Evolutionary conservation across 495 filamentous ascomycete genomes (phyloP).

Genomic region (Aspergillus mulundensis): DNA sequence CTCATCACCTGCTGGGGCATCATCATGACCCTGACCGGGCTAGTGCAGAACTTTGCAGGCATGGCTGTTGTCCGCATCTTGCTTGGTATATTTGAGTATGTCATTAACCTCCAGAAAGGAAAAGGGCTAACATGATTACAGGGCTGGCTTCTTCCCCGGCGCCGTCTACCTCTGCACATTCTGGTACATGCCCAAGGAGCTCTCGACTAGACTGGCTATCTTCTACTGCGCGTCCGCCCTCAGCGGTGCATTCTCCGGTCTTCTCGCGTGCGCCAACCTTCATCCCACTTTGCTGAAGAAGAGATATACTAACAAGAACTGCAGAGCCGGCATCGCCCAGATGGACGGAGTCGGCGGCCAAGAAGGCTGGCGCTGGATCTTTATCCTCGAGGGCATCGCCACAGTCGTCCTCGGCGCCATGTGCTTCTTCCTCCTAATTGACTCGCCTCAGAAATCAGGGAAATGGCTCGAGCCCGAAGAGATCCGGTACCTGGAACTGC

Average conservation of each 20-base stretch:
- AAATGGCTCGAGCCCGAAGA: constrained; percentile 23
- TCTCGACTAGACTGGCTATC: constrained; percentile 45
- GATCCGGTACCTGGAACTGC: constrained; percentile 24
- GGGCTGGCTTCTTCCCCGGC: constrained; percentile 61
- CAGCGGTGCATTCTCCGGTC: constrained; percentile 63
- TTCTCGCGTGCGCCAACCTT: constrained; percentile 45
- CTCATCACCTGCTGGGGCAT: constrained; percentile 54
- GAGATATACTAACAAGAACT: background rate
- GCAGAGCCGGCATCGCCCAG: constrained; percentile 51
- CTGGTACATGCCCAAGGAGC: constrained; percentile 55
- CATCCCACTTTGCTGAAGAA: background rate
- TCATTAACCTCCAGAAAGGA: background rate
- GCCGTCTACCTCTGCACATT: constrained; percentile 68
- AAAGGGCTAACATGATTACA: background rate
- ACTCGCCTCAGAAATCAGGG: constrained; percentile 19
- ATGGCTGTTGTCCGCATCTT: constrained; percentile 18
- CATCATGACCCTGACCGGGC: constrained; percentile 43
- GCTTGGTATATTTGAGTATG: constrained; percentile 50
- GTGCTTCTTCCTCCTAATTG: constrained; percentile 48
- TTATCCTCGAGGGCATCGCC: constrained; percentile 54
- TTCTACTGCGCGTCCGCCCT: constrained; percentile 59
- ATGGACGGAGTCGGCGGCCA: constrained; percentile 61
- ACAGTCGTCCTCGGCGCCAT: constrained; percentile 51
- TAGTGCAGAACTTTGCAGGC: constrained; percentile 33
- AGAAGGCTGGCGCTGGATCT: constrained; percentile 72